These are phyloP conservation scores for Silene latifolia DNA, from an alignment of 148 eudicot genomes.

Conservation along the genomic window DNA sequence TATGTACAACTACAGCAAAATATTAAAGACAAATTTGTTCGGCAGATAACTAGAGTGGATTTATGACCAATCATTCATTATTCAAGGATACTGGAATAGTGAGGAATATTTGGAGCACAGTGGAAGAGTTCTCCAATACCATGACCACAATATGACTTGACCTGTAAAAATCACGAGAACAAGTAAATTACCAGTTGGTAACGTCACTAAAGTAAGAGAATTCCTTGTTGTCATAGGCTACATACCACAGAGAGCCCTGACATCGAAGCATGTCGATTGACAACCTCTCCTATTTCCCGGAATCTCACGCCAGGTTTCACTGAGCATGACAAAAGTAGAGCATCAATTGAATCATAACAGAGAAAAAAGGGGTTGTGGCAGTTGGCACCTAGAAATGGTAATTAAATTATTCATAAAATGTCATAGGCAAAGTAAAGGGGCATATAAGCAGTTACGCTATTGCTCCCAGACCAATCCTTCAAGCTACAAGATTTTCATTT, in stretches of 20 bases:
- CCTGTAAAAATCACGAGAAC: constrained; percentile 42
- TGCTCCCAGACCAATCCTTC: not conserved
- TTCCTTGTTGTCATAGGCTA: not conserved
- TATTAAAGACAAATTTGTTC: not conserved
- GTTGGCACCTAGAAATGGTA: not conserved
- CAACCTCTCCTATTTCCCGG: constrained; percentile 91
- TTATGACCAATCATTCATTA: constrained; percentile 6
- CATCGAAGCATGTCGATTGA: constrained; percentile 90
- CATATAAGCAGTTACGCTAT: not conserved
- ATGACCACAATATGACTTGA: constrained; percentile 89
- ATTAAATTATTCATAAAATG: not conserved
- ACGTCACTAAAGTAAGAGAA: not conserved
- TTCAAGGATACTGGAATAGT: constrained; percentile 86
- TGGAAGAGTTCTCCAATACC: constrained; percentile 99
- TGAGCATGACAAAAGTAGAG: constrained; percentile 26
- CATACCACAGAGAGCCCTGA: constrained; percentile 94
- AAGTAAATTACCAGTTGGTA: not conserved
- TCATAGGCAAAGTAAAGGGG: not conserved
- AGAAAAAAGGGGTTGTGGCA: not conserved
- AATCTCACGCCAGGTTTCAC: constrained; percentile 96
- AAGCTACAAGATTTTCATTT: not conserved
- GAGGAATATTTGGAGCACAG: constrained; percentile 98
- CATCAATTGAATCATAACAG: not conserved
- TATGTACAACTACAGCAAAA: constrained; percentile 1
- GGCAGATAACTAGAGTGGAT: constrained; percentile 1